phyloP scores from a whole-genome alignment of 1,284 basidiomycete genomes.

The Quambalaria eucalypti region DNA sequence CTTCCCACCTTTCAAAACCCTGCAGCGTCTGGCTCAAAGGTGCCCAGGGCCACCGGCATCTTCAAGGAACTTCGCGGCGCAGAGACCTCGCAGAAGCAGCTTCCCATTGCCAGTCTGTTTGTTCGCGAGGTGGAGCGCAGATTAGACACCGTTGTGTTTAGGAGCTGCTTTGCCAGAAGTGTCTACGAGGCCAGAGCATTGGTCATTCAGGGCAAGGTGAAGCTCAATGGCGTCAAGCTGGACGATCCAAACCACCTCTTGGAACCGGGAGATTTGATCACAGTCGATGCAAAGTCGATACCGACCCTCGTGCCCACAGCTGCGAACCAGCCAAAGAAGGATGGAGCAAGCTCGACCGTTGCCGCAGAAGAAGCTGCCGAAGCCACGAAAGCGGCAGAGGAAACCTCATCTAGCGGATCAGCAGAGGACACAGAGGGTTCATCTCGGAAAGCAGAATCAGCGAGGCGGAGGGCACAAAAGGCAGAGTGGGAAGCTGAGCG shows the following conservation, averaged over 20 bases:
- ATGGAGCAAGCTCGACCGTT: neutral
- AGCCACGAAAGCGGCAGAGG: neutral
- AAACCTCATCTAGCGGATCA: neutral
- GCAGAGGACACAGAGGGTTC: too few species aligned
- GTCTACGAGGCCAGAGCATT: conserved; percentile 80
- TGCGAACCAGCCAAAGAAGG: neutral
- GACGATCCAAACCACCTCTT: conserved; percentile 78
- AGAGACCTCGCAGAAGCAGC: conserved; percentile 6
- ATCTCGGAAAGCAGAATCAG: neutral
- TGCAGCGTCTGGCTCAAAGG: neutral
- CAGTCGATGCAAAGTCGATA: conserved; percentile 73
- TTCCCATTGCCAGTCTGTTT: conserved; percentile 38
- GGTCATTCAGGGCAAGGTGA: conserved; percentile 77
- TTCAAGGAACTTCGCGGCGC: neutral
- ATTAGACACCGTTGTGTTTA: conserved; percentile 83
- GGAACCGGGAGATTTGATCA: conserved; percentile 86
- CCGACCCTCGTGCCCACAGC: conserved; percentile 49
- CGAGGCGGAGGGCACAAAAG: conserved; percentile 7
- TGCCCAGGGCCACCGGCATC: neutral
- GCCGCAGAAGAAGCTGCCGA: conserved; percentile 2
- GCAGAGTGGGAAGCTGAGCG: too few species aligned
- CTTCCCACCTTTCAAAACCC: conserved; percentile 53
- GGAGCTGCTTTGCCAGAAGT: conserved; percentile 79
- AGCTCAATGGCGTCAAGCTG: conserved; percentile 83
- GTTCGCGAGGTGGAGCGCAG: conserved; percentile 66